Evolutionary conservation across 768 basidiomycete species (phyloP).

Genomic region (Krasilnikovozyma curviuscula): DNA sequence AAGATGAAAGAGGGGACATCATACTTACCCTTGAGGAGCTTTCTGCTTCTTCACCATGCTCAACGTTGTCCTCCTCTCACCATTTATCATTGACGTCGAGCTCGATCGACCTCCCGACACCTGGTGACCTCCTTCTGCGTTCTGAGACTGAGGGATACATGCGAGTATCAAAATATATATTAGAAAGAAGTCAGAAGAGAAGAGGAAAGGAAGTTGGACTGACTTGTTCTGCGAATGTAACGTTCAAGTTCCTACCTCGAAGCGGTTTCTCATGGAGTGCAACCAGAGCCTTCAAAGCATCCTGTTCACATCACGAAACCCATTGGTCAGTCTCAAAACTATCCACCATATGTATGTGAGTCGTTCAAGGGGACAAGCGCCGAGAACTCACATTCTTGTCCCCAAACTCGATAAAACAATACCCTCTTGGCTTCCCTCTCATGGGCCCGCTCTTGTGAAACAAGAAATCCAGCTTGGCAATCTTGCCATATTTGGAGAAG

Average conservation of each 20-base stretch:
- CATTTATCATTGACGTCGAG: conserved; percentile 18
- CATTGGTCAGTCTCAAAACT: neutral
- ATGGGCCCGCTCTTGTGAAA: conserved; percentile 80
- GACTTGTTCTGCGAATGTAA: conserved; percentile 81
- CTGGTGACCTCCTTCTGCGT: conserved; percentile 15
- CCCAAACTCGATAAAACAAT: conserved; percentile 78
- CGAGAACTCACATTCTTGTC: conserved; percentile 52
- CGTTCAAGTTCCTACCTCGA: conserved; percentile 67
- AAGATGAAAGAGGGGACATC: conserved; percentile 1
- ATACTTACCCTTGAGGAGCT: conserved; percentile 35
- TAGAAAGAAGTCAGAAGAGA: neutral
- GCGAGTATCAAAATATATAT: neutral
- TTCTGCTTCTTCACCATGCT: conserved; percentile 62
- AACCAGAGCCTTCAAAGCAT: conserved; percentile 57
- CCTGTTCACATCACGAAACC: conserved; percentile 33
- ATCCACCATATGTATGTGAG: neutral
- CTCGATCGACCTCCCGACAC: conserved; percentile 14
- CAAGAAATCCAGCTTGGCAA: conserved; percentile 79
- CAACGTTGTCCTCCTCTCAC: conserved; percentile 51
- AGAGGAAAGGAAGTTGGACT: neutral
- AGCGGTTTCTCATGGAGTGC: conserved; percentile 58
- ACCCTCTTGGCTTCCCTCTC: conserved; percentile 85
- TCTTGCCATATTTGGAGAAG: conserved; percentile 79
- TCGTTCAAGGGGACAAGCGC: neutral
- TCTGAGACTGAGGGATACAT: conserved; percentile 22